Percentiles rank a stretch among this genome's conserved stretches.
Evolutionary conservation across 495 filamentous ascomycete genomes (phyloP).

Genomic region (Clavariopsis aquatica): DNA sequence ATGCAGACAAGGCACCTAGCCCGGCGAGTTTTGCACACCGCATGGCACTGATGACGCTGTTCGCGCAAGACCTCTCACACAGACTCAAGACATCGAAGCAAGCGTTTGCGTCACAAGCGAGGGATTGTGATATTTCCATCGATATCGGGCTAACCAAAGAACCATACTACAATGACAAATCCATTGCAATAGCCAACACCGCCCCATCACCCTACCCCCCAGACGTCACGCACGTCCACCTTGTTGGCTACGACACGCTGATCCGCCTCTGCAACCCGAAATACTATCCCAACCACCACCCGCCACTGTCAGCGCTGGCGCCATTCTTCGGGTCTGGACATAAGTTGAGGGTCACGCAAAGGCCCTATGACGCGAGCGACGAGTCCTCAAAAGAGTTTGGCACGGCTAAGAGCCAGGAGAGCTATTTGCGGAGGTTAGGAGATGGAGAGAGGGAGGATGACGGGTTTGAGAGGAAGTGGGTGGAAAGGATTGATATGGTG

Average conservation of each 20-base stretch:
- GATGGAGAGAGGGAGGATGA: conserved; percentile 53
- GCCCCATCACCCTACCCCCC: conserved; percentile 54
- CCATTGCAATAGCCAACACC: conserved; percentile 58
- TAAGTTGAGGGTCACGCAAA: conserved; percentile 69
- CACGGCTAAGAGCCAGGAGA: conserved; percentile 41
- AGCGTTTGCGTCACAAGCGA: neutral
- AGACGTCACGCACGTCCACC: conserved; percentile 66
- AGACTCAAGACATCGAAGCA: conserved; percentile 23
- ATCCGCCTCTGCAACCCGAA: conserved; percentile 79
- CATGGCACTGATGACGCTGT: conserved; percentile 81
- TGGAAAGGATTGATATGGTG: conserved; percentile 66
- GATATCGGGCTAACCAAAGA: conserved; percentile 81
- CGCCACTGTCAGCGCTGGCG: conserved; percentile 57
- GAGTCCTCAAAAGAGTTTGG: conserved; percentile 40
- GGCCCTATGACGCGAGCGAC: conserved; percentile 53
- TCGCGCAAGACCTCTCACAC: conserved; percentile 62
- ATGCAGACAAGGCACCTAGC: conserved; percentile 89
- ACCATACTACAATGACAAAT: conserved; percentile 86
- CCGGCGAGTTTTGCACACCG: conserved; percentile 81
- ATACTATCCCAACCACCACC: conserved; percentile 69
- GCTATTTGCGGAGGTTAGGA: conserved; percentile 42
- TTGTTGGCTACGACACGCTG: conserved; percentile 86
- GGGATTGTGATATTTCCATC: conserved; percentile 42
- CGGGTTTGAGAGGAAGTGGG: conserved; percentile 69
- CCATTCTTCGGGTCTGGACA: conserved; percentile 70